These are phyloP conservation scores for Tricholoma sp. DNA, from an alignment of 768 basidiomycete species.

Conservation along the genomic window DNA sequence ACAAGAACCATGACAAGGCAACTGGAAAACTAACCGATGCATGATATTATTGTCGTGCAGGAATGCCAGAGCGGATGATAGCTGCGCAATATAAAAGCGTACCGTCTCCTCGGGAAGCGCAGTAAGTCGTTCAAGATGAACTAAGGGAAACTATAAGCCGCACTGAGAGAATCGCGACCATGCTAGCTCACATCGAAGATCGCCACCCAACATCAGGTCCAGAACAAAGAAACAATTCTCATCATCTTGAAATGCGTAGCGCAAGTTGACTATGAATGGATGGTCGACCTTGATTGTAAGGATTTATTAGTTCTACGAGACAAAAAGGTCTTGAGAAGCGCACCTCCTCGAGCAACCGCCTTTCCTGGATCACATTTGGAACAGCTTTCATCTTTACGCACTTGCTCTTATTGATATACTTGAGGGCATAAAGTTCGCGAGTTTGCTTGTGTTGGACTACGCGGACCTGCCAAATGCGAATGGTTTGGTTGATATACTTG, in stretches of 20 bases:
- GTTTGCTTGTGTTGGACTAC: slow-evolving; percentile 99
- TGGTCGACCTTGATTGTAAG: slow-evolving; percentile 74
- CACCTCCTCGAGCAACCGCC: slow-evolving; percentile 93
- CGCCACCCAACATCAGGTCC: slow-evolving; percentile 95
- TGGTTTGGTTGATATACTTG: neutral
- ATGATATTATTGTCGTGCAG: slow-evolving; percentile 93
- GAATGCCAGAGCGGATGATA: slow-evolving; percentile 83
- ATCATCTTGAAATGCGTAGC: slow-evolving; percentile 97
- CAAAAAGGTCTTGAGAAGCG: slow-evolving; percentile 4
- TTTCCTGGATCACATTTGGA: slow-evolving; percentile 94
- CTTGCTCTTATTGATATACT: slow-evolving; percentile 98
- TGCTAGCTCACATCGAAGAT: slow-evolving; percentile 74
- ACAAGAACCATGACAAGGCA: slow-evolving; percentile 18
- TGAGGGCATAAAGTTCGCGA: slow-evolving; percentile 93
- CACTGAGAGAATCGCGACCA: slow-evolving; percentile 5
- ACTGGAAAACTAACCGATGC: slow-evolving; percentile 66
- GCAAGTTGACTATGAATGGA: slow-evolving; percentile 89
- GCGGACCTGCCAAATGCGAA: slow-evolving; percentile 62
- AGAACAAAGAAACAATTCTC: slow-evolving; percentile 98
- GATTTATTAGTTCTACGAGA: neutral
- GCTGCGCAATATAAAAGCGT: slow-evolving; percentile 84
- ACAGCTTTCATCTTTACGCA: slow-evolving; percentile 99
- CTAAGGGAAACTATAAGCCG: slow-evolving; percentile 32
- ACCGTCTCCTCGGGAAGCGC: slow-evolving; percentile 73
- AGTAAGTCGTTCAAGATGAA: slow-evolving; percentile 83